Evolutionary conservation across 1,284 basidiomycete species (phyloP), one percentile per base, ranked within the genome.

Genomic region (Omphalotus olearius): DNA sequence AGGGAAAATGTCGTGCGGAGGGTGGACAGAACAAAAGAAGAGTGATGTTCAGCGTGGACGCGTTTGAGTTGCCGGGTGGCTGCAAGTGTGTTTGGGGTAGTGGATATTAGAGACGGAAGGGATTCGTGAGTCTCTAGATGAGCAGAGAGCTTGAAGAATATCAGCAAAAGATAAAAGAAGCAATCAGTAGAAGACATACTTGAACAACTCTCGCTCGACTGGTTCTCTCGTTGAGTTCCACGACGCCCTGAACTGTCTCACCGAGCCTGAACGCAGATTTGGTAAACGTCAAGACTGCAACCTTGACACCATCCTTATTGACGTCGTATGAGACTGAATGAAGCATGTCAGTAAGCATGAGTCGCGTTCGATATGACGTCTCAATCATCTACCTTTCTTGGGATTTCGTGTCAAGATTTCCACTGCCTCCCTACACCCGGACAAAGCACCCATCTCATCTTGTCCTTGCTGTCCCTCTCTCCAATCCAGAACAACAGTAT

Each of bases 211-310:
- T 66, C 44, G 82, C 73, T 49, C 79, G 64, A 53, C 81, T 72
- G 51, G 66, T 65, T 35, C 79, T 73, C 30, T 83, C 78, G 62
- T 96, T 96, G 56, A 96, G 67, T 60, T 91, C 85, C n/a, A 97
- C 84, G 0, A 93, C 83, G 3, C 93, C 93, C 33, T 86, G 69
- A 25, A 96, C 83, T 0, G 91, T 93, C 70, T 97, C 94, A 3
- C 93, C 93, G 0, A 96, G 78, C 18, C 94, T 72, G 67, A 91
- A 96, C 1, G 88, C 88, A 37, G 85, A 85, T 70, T 96, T 97
- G 38, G 89, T 82, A 57, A 97, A 88, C 0, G 93, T 95, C n/a
- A 97, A 69, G 25, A 90, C 84, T 1, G 93, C 93, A 48, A 96
- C 91, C 40, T 85, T 82, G 46, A 88, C 79, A 0, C 89, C 91